A percentile compares a stretch with the other conserved stretches of the same genome.
Conservation (phyloP, 768 basidiomycete species). For the Trametes sanguinea region DNA sequence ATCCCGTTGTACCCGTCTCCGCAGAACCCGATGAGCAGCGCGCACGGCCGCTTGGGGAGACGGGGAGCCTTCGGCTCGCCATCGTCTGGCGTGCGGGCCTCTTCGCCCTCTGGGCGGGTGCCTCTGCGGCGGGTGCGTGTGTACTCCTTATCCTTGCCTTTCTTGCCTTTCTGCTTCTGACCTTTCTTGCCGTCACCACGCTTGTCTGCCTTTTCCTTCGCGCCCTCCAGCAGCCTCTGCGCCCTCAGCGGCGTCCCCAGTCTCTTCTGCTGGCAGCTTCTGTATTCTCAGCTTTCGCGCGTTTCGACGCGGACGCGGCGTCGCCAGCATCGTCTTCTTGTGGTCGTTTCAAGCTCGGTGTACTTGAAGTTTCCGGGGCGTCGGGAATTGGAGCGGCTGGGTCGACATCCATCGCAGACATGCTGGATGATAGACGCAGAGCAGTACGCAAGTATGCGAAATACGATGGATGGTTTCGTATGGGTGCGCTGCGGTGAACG, state of each 20-base stretch:
- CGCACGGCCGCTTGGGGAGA: constrained; percentile 82
- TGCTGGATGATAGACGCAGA: neutral
- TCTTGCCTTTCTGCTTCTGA: constrained; percentile 19
- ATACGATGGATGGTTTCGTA: neutral
- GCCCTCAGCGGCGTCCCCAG: neutral
- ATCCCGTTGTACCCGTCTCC: constrained; percentile 92
- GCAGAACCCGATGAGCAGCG: constrained; percentile 86
- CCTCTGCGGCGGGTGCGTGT: constrained; percentile 24
- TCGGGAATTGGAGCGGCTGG: neutral
- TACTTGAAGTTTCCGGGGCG: neutral
- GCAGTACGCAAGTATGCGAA: neutral
- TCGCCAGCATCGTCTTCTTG: constrained; percentile 5
- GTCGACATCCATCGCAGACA: constrained; percentile 19
- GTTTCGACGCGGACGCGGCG: constrained; percentile 3
- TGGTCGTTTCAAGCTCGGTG: constrained; percentile 15
- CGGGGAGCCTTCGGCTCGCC: constrained; percentile 49
- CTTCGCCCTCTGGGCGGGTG: constrained; percentile 22
- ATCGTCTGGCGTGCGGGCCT: constrained; percentile 8
- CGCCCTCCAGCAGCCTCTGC: neutral
- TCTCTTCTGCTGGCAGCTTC: neutral
- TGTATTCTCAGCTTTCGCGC: constrained; percentile 10
- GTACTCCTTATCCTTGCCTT: constrained; percentile 18
- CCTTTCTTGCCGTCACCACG: constrained; percentile 8
- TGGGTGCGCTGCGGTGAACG: neutral
- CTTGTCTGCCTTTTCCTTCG: constrained; percentile 4